Evolutionary conservation across 129 eudicot species (phyloP).

Genomic region (Arctium lappa): DNA sequence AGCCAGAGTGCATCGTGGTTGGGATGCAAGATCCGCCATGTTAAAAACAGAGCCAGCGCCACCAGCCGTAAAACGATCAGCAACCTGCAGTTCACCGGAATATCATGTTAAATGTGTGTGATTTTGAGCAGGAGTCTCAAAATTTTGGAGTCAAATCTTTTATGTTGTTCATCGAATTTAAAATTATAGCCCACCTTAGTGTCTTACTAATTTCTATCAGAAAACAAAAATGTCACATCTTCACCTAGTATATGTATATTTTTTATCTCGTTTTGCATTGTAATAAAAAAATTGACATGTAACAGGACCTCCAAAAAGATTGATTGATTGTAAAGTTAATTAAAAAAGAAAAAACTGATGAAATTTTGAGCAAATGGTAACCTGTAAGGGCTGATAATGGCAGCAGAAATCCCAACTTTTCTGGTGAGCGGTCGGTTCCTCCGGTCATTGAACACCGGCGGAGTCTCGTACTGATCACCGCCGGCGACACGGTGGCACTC

Average conservation of each 20-base stretch:
- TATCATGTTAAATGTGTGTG: not conserved
- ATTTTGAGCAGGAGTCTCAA: no score
- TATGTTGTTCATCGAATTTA: no score
- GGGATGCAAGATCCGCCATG: constrained; percentile 93
- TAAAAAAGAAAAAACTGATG: not conserved
- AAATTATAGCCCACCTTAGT: no score
- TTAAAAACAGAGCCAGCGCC: constrained; percentile 71
- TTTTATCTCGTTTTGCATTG: no score
- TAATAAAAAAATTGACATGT: no score
- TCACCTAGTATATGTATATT: no score
- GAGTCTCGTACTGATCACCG: constrained; percentile 45
- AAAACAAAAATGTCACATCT: no score
- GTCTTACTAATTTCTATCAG: no score
- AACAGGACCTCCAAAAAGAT: no score
- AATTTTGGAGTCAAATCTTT: no score
- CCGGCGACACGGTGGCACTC: constrained; percentile 54
- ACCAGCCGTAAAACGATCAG: constrained; percentile 77
- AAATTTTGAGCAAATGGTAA: constrained; percentile 8
- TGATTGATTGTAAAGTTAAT: no score
- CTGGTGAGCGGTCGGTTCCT: constrained; percentile 86
- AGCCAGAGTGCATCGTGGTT: constrained; percentile 93
- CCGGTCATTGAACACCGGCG: constrained; percentile 73
- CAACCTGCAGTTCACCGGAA: constrained; percentile 45
- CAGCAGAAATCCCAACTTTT: constrained; percentile 89
- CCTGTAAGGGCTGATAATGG: constrained; percentile 97